These are phyloP conservation scores for Cucurbita ficifolia DNA, from an alignment of 306 rosid species.

Conservation along the genomic window DNA sequence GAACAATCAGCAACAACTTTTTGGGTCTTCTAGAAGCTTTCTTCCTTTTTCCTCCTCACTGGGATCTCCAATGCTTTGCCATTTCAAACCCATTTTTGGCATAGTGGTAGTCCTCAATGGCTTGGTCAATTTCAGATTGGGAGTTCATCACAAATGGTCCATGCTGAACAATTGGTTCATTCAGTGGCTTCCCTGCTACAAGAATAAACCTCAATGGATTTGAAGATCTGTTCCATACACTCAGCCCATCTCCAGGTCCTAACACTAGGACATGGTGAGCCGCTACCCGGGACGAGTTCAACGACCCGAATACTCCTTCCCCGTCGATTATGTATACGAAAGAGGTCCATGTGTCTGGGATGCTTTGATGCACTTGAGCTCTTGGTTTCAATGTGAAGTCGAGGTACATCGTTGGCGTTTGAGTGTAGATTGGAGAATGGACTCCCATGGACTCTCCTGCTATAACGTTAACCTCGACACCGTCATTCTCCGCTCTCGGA, in stretches of 20 bases:
- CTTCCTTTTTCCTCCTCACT: conserved; percentile 5
- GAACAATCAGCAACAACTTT: conserved; percentile 4
- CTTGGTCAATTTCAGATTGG: conserved; percentile 62
- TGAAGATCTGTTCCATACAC: conserved; percentile 74
- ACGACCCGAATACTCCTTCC: conserved; percentile 54
- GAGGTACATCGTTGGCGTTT: conserved; percentile 78
- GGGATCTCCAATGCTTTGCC: conserved; percentile 66
- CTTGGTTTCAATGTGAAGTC: conserved; percentile 52
- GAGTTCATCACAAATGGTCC: conserved; percentile 98
- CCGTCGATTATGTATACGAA: conserved; percentile 77
- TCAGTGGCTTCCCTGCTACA: conserved; percentile 64
- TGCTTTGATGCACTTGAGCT: conserved; percentile 47
- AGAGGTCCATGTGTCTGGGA: conserved; percentile 66
- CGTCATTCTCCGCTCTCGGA: conserved; percentile 44
- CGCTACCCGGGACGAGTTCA: conserved; percentile 23
- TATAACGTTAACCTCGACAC: conserved; percentile 60
- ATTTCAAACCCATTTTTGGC: conserved; percentile 68
- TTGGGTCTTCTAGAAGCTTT: conserved; percentile 49
- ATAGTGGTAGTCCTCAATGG: conserved; percentile 61
- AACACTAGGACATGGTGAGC: conserved; percentile 59
- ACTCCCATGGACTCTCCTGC: conserved; percentile 92
- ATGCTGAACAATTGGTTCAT: conserved; percentile 73
- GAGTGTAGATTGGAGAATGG: conserved; percentile 56
- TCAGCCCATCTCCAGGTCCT: conserved; percentile 52
- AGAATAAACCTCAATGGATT: conserved; percentile 48